A percentile compares a stretch with the other conserved stretches of the same genome.
Conservation (phyloP, 2,329 filamentous ascomycete genomes). For the Fusarium aywerte region DNA sequence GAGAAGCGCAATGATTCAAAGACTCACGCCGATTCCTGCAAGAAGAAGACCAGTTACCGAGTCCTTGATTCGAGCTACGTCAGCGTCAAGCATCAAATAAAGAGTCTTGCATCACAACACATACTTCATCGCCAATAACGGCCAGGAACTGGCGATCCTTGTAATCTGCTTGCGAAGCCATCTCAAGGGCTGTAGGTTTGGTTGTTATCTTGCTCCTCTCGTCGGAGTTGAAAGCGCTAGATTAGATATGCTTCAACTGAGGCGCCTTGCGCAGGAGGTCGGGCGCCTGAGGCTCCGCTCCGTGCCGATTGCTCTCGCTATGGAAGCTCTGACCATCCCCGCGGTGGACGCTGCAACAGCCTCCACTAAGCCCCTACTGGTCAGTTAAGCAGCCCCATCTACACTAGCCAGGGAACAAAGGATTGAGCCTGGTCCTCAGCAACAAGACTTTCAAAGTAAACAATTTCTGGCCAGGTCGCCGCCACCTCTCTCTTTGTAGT, state of each 20-base stretch:
- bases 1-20: conserved; percentile 4
- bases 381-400: conserved; percentile 32
- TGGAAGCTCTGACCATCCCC: conserved; percentile 48
- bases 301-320: conserved; percentile 13
- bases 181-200: conserved; percentile 44
- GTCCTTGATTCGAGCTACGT: conserved; percentile 68
- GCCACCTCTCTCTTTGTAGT: conserved; percentile 8
- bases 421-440: conserved; percentile 31
- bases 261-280: conserved; percentile 17
- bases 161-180: conserved; percentile 67
- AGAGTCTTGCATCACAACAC: conserved; percentile 22
- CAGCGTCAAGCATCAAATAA: conserved; percentile 37
- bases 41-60: conserved; percentile 96
- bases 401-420: conserved; percentile 30
- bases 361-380: conserved; percentile 18
- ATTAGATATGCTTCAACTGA: conserved; percentile 19
- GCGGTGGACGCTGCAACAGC: conserved; percentile 25
- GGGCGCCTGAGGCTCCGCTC: conserved; percentile 45
- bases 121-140: conserved; percentile 96
- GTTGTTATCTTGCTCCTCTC: conserved; percentile 25
- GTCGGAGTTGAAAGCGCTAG: conserved; percentile 27
- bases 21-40: conserved; percentile 87
- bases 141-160: conserved; percentile 96
- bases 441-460: conserved; percentile 44
- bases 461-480: conserved; percentile 33